Evolutionary conservation across 805 yeast species (phyloP).

Genomic region (Saccharomycodes ludwigii): DNA sequence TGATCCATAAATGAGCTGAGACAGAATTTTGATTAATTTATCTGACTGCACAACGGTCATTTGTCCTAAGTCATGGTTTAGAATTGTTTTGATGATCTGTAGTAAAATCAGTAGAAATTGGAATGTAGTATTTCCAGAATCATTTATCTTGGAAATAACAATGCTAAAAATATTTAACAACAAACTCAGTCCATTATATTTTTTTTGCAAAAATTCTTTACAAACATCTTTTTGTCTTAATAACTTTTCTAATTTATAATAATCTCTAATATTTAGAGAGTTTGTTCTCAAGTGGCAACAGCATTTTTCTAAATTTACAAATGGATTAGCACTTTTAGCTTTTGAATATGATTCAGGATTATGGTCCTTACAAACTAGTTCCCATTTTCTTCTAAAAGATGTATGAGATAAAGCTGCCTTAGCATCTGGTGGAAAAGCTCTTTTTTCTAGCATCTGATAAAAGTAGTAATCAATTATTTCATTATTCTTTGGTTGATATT

Average conservation of each 20-base stretch:
- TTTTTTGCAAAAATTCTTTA: constrained; percentile 10
- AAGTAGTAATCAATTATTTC: constrained; percentile 13
- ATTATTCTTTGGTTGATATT: too few relatives aligned
- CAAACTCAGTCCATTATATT: too few relatives aligned
- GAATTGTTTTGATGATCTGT: constrained; percentile 17
- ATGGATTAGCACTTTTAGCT: constrained; percentile 2
- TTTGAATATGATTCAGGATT: constrained; percentile 3
- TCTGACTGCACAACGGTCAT: constrained; percentile 7
- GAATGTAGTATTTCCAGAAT: too few relatives aligned
- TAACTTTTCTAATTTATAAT: constrained; percentile 17
- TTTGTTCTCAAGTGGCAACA: constrained; percentile 5
- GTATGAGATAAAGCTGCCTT: constrained; percentile 13
- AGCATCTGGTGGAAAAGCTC: constrained; percentile 19
- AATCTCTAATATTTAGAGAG: constrained; percentile 10
- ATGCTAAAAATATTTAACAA: constrained; percentile 8
- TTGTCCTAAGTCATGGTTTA: constrained; percentile 13
- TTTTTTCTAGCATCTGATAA: constrained; percentile 12
- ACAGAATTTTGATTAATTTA: constrained; percentile 10
- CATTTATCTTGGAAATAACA: constrained; percentile 3
- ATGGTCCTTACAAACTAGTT: constrained; percentile 15
- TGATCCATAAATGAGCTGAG: constrained; percentile 8
- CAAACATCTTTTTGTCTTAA: constrained; percentile 14
- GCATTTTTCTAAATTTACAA: constrained; percentile 1
- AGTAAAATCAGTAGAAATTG: constrained; percentile 15
- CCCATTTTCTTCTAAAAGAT: constrained; percentile 20